Evolutionary conservation across 208 protist genomes (phyloP).

Genomic region (Acanthamoeba triangularis): DNA sequence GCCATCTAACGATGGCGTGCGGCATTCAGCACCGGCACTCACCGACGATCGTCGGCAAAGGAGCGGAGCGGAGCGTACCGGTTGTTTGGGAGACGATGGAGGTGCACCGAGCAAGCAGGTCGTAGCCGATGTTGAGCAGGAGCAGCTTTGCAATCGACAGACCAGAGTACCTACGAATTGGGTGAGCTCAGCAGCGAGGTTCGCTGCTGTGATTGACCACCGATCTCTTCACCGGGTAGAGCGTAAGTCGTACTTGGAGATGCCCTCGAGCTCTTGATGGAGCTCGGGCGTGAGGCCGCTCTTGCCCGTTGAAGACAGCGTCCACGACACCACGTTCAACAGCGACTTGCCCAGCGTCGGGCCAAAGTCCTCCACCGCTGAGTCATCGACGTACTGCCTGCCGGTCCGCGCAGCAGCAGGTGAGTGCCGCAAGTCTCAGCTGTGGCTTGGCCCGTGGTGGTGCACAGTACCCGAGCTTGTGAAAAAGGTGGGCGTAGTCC

Average conservation of each 20-base stretch:
- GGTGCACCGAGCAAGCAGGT: slow-evolving; percentile 16
- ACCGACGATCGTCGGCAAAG: not conserved
- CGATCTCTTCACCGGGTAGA: not conserved
- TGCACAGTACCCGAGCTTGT: not conserved
- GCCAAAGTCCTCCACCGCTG: slow-evolving; percentile 5
- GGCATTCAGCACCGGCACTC: not conserved
- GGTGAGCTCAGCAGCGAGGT: not conserved
- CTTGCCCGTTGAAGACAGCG: not conserved
- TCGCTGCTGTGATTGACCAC: not conserved
- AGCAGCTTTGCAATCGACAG: slow-evolving; percentile 7
- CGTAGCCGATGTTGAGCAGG: slow-evolving; percentile 47
- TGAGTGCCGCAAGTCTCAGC: not conserved
- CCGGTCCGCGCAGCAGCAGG: not conserved
- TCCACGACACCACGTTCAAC: not conserved
- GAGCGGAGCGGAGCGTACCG: not conserved
- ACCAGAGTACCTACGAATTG: not conserved
- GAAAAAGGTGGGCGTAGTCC: not conserved
- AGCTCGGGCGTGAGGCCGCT: not conserved
- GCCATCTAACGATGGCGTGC: not conserved
- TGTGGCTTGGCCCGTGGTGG: not conserved
- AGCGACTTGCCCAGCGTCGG: not conserved
- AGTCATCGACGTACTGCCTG: slow-evolving; percentile 14
- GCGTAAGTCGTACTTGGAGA: not conserved
- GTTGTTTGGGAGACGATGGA: slow-evolving; percentile 6
- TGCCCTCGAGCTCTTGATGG: slow-evolving; percentile 27